Percentiles rank a stretch among this genome's conserved stretches.
Evolutionary conservation across 805 yeast genomes (phyloP).

Genomic region (Wickerhamomyces mucosus): DNA sequence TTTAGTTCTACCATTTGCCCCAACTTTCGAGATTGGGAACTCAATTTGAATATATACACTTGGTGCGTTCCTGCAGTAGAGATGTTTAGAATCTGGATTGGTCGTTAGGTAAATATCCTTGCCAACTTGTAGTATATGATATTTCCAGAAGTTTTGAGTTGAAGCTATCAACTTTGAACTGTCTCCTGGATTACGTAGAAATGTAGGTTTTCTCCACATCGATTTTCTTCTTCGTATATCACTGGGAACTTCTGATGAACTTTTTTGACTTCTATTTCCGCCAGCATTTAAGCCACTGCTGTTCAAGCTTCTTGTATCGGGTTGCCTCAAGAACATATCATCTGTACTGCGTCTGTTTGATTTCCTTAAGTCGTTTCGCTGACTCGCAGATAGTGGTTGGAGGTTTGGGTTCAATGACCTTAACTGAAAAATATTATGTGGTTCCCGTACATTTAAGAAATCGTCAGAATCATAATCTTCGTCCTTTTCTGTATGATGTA

Average conservation of each 20-base stretch:
- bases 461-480: too few species aligned
- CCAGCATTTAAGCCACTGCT: too few species aligned
- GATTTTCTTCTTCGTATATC: conserved; percentile 1
- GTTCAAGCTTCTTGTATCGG: too few species aligned
- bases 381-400: conserved; percentile 10
- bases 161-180: conserved; percentile 2
- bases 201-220: conserved; percentile 3
- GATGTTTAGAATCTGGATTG: conserved; percentile 53
- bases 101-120: conserved; percentile 54
- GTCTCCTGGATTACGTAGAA: conserved; percentile 1
- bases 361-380: conserved; percentile 3
- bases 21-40: conserved; percentile 7
- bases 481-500: too few species aligned
- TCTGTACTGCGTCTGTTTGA: conserved; percentile 1
- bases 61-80: conserved; percentile 51
- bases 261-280: too few species aligned
- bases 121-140: conserved; percentile 48
- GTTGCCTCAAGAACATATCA: too few species aligned
- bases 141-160: conserved; percentile 29
- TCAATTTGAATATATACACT: conserved; percentile 38
- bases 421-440: too few species aligned
- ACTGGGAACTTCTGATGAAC: neutral
- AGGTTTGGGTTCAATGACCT: conserved; percentile 18
- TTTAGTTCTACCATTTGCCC: conserved; percentile 8
- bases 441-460: too few species aligned